phyloP scores from a whole-genome alignment of 768 basidiomycete species.

The Kwoniella heveanensis region DNA sequence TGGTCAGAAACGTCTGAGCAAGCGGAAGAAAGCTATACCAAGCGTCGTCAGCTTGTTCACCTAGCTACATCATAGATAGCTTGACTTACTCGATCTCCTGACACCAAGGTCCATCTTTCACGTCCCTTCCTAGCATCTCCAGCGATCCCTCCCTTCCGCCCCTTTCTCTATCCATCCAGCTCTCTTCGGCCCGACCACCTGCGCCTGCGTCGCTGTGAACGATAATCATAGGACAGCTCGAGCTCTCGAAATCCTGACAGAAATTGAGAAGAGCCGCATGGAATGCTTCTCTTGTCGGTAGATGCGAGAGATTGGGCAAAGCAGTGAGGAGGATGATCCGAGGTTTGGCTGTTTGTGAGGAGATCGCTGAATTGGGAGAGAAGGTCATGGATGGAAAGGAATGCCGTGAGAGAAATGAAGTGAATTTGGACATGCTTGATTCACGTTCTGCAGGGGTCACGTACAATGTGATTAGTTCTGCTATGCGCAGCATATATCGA shows the following conservation, averaged over 20 bases:
- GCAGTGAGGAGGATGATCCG: constrained; percentile 82
- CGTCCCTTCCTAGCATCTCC: constrained; percentile 68
- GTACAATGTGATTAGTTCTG: background rate
- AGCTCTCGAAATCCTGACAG: constrained; percentile 55
- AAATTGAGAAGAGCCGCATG: constrained; percentile 69
- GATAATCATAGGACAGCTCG: constrained; percentile 69
- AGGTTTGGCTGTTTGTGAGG: constrained; percentile 44
- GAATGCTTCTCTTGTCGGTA: constrained; percentile 68
- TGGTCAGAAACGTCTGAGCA: constrained; percentile 78
- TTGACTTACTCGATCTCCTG: constrained; percentile 72
- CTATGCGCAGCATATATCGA: background rate
- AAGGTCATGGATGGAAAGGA: constrained; percentile 43
- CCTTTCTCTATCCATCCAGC: constrained; percentile 61
- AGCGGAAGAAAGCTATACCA: constrained; percentile 81
- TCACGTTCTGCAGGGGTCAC: constrained; percentile 56
- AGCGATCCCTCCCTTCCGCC: constrained; percentile 61
- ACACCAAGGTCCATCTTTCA: constrained; percentile 73
- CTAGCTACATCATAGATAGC: background rate
- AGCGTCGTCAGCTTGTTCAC: background rate
- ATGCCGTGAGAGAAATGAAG: constrained; percentile 68
- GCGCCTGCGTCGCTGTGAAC: constrained; percentile 80
- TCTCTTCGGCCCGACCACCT: constrained; percentile 66
- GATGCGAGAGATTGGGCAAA: constrained; percentile 84
- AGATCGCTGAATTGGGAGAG: constrained; percentile 21
- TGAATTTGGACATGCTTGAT: constrained; percentile 65